A percentile compares a stretch with the other conserved stretches of the same genome.
Evolutionary conservation across 2,329 filamentous ascomycete genomes (phyloP).

Genomic region (Pseudocercospora ulei): DNA sequence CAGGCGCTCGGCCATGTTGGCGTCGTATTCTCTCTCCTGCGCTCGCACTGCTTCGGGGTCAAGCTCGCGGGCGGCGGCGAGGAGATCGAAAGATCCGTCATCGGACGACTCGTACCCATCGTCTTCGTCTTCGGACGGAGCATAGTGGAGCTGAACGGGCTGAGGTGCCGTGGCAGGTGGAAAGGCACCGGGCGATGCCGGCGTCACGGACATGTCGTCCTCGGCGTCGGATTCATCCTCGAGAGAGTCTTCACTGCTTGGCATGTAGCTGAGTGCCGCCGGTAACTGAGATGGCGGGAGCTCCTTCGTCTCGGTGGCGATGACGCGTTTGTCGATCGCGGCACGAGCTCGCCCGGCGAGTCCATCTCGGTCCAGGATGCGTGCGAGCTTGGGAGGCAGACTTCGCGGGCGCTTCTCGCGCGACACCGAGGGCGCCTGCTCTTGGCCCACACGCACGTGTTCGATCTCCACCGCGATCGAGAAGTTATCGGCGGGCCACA

Average conservation of each 20-base stretch:
- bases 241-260: slow-evolving; percentile 34
- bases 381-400: slow-evolving; percentile 30
- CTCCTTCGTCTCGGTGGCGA: slow-evolving; percentile 59
- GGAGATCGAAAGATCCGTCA: slow-evolving; percentile 39
- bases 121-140: slow-evolving; percentile 28
- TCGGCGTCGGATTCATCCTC: slow-evolving; percentile 35
- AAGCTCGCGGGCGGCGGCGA: slow-evolving; percentile 39
- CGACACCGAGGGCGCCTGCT: slow-evolving; percentile 7
- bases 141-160: slow-evolving; percentile 28
- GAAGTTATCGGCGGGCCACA: slow-evolving; percentile 50
- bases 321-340: slow-evolving; percentile 55
- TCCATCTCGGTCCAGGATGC: slow-evolving; percentile 27
- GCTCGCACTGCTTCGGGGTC: slow-evolving; percentile 38
- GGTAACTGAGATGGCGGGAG: slow-evolving; percentile 40
- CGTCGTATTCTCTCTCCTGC: slow-evolving; percentile 42
- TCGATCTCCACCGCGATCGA: slow-evolving; percentile 43
- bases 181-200: slow-evolving; percentile 20
- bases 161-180: slow-evolving; percentile 32
- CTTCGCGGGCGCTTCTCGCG: slow-evolving; percentile 23
- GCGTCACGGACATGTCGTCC: slow-evolving; percentile 24
- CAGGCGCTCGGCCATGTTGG: slow-evolving; percentile 40
- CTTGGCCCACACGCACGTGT: slow-evolving; percentile 22
- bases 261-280: slow-evolving; percentile 38
- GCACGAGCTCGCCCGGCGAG: slow-evolving; percentile 12
- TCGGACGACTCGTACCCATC: slow-evolving; percentile 31